These are phyloP conservation scores for Pulveroboletus sp. DNA, from an alignment of 768 basidiomycete genomes.

Conservation along the genomic window DNA sequence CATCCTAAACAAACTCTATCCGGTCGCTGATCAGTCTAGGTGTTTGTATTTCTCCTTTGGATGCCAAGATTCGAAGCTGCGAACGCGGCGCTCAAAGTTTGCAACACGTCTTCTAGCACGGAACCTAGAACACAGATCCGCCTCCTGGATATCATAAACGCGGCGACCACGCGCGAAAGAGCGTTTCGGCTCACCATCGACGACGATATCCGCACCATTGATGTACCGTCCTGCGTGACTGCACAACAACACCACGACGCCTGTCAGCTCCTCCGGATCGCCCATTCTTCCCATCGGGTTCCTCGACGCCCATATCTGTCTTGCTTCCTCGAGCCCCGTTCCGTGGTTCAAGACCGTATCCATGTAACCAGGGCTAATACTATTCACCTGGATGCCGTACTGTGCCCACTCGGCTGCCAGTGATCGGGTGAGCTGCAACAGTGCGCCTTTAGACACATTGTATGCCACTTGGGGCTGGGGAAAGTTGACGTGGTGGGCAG, in stretches of 20 bases:
- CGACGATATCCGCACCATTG: conserved; percentile 40
- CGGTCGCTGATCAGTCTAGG: no score
- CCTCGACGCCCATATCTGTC: conserved; percentile 36
- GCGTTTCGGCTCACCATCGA: conserved; percentile 37
- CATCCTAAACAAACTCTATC: no score
- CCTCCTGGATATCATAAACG: conserved; percentile 14
- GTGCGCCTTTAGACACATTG: conserved; percentile 42
- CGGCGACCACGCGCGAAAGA: background rate
- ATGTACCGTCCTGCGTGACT: conserved; percentile 43
- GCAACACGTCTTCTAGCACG: background rate
- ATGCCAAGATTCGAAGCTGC: background rate
- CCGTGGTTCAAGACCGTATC: conserved; percentile 41
- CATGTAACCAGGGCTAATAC: conserved; percentile 44
- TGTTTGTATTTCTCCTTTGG: no score
- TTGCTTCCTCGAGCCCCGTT: conserved; percentile 29
- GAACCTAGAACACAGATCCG: conserved; percentile 18
- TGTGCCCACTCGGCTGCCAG: conserved; percentile 43
- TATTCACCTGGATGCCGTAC: conserved; percentile 43
- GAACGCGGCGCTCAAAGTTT: no score
- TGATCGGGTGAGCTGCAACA: conserved; percentile 38
- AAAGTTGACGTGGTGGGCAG: conserved; percentile 40
- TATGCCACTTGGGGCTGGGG: conserved; percentile 42
- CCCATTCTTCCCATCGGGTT: conserved; percentile 47
- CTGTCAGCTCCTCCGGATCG: conserved; percentile 38
- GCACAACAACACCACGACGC: conserved; percentile 39